phyloP scores from a whole-genome alignment of 2,329 filamentous ascomycete species.

The Trichocomaceae sp. region DNA sequence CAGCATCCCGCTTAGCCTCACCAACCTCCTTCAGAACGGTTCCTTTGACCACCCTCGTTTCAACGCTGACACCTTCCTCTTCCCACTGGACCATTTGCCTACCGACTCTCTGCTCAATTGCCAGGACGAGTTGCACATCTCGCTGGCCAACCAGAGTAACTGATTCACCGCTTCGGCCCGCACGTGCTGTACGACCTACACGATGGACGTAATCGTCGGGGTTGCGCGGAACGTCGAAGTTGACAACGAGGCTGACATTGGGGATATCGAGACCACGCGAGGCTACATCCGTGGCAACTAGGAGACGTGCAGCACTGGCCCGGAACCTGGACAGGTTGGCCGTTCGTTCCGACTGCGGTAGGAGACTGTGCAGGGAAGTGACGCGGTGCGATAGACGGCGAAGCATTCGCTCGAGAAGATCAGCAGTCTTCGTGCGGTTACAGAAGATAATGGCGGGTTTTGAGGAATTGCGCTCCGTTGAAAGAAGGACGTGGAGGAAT shows the following conservation, averaged over 20 bases:
- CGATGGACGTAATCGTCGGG: conserved; percentile 97
- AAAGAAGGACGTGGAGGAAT: conserved; percentile 83
- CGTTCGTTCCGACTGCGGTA: conserved; percentile 76
- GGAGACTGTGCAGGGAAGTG: conserved; percentile 79
- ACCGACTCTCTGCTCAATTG: conserved; percentile 76
- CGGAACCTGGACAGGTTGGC: conserved; percentile 89
- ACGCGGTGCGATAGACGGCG: conserved; percentile 82
- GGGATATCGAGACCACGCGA: conserved; percentile 93
- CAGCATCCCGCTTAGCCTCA: conserved; percentile 90
- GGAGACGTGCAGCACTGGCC: conserved; percentile 75
- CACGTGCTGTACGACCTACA: conserved; percentile 89
- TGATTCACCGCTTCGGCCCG: conserved; percentile 72
- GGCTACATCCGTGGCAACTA: conserved; percentile 93
- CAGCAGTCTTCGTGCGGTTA: conserved; percentile 83
- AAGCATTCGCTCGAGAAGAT: conserved; percentile 80
- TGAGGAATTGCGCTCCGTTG: conserved; percentile 65
- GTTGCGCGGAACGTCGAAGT: conserved; percentile 93
- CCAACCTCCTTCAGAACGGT: conserved; percentile 74
- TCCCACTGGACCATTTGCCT: conserved; percentile 74
- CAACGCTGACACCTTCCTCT: conserved; percentile 91
- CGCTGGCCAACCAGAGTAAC: conserved; percentile 88
- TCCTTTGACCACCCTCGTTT: conserved; percentile 78
- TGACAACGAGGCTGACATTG: conserved; percentile 80
- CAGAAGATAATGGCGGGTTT: conserved; percentile 89
- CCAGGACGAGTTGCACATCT: conserved; percentile 83